phyloP scores from a whole-genome alignment of 352 stramenopile species.

The Globisporangium spiculum region DNA sequence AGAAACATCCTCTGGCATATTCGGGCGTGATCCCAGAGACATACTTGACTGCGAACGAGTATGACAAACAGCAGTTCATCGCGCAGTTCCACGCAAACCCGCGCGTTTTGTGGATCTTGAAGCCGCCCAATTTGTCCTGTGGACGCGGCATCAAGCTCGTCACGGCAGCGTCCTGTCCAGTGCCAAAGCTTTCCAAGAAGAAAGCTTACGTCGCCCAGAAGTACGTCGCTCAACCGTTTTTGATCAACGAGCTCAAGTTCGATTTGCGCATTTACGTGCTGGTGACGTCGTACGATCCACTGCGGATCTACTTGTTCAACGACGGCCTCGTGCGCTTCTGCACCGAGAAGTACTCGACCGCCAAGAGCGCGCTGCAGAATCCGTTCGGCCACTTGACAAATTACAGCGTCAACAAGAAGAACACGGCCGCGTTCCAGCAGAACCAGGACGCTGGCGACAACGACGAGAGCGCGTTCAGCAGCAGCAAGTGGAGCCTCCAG shows the following conservation, averaged over 20 bases:
- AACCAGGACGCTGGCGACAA: constrained; percentile 59
- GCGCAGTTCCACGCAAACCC: constrained; percentile 39
- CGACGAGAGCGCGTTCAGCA: constrained; percentile 30
- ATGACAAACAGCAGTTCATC: constrained; percentile 67
- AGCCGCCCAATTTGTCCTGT: constrained; percentile 76
- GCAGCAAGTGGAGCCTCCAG: constrained; percentile 84
- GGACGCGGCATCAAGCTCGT: constrained; percentile 77
- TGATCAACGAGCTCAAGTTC: constrained; percentile 91
- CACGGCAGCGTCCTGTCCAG: constrained; percentile 30
- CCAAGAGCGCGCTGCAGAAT: constrained; percentile 65
- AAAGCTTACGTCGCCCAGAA: constrained; percentile 68
- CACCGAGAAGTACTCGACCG: constrained; percentile 75
- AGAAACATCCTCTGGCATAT: constrained; percentile 52
- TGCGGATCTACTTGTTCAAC: constrained; percentile 83
- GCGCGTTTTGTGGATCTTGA: constrained; percentile 71
- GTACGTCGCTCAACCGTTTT: constrained; percentile 76
- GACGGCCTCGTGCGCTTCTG: constrained; percentile 88
- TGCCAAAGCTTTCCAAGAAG: constrained; percentile 63
- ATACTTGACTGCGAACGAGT: constrained; percentile 66
- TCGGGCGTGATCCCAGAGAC: constrained; percentile 64
- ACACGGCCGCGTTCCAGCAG: constrained; percentile 61
- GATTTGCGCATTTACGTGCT: constrained; percentile 90
- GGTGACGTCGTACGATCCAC: constrained; percentile 82
- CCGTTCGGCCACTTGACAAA: constrained; percentile 91
- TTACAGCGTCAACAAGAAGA: constrained; percentile 92